phyloP scores from a whole-genome alignment of 2,329 filamentous ascomycete species.

The Whalleya microplaca region DNA sequence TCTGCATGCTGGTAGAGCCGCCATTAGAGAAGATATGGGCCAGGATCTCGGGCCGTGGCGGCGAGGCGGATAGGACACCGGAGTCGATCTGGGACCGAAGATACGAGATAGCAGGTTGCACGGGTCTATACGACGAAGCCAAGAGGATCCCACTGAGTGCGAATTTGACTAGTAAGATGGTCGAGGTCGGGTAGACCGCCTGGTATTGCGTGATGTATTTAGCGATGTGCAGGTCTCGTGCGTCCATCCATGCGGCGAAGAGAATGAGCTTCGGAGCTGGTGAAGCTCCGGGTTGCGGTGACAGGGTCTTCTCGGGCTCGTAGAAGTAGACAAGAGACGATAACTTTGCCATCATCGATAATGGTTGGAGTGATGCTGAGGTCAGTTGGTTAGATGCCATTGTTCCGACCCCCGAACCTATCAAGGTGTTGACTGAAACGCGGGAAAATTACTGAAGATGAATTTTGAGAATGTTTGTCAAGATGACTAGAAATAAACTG shows the following conservation, averaged over 20 bases:
- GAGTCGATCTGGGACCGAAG: constrained; percentile 39
- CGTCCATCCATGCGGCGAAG: constrained; percentile 55
- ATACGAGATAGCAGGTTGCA: constrained; percentile 45
- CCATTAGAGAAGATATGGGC: constrained; percentile 59
- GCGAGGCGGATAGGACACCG: constrained; percentile 23
- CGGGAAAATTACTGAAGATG: no score
- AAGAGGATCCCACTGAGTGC: constrained; percentile 42
- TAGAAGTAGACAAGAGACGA: constrained; percentile 34
- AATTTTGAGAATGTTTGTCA: no score
- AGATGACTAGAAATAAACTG: no score
- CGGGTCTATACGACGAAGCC: constrained; percentile 36
- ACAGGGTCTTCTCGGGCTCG: constrained; percentile 22
- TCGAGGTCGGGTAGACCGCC: constrained; percentile 47
- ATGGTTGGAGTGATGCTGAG: constrained; percentile 16
- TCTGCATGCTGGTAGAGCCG: constrained; percentile 47
- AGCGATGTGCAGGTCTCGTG: constrained; percentile 52
- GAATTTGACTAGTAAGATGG: constrained; percentile 52
- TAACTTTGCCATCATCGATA: constrained; percentile 34
- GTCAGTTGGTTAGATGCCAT: constrained; percentile 22
- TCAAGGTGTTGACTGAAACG: background rate
- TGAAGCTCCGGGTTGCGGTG: constrained; percentile 3
- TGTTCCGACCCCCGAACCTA: background rate
- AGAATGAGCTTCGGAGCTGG: constrained; percentile 50
- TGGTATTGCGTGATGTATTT: constrained; percentile 55
- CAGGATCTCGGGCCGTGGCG: constrained; percentile 42